A percentile compares a stretch with the other conserved stretches of the same genome.
Conservation (phyloP, 148 eudicot genomes). For the Arctostaphylos glauca region DNA sequence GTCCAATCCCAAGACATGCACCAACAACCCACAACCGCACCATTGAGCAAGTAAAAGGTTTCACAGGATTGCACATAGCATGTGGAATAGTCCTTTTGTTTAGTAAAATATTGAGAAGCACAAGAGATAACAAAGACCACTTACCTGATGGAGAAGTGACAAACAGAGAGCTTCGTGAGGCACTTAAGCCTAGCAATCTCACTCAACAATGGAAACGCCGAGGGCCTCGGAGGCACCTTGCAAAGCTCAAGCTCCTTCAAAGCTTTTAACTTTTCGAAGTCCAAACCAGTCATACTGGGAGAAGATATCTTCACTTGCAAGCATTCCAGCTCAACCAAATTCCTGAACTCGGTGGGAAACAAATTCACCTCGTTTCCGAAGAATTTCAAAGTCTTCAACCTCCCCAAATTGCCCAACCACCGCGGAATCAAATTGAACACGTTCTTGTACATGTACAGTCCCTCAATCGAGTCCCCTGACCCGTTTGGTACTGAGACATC, state of each 20-base stretch:
- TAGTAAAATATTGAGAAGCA: background rate
- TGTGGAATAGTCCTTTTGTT: too few relatives aligned
- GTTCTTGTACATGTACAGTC: conserved; percentile 62
- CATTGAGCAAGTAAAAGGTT: background rate
- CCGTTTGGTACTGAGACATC: conserved; percentile 46
- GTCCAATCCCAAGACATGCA: too few relatives aligned
- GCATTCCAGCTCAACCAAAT: conserved; percentile 55
- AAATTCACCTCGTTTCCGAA: conserved; percentile 79
- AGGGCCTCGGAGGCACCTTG: conserved; percentile 42
- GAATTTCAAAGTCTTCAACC: conserved; percentile 66
- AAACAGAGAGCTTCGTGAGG: conserved; percentile 71
- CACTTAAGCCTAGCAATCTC: conserved; percentile 65
- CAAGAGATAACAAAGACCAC: background rate
- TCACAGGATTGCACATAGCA: background rate
- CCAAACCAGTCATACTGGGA: conserved; percentile 54
- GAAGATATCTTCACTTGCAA: conserved; percentile 70
- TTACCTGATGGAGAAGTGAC: conserved; percentile 86
- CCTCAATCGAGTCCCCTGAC: conserved; percentile 26
- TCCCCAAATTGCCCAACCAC: conserved; percentile 45
- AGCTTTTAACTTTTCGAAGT: conserved; percentile 46
- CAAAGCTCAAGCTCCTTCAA: conserved; percentile 82
- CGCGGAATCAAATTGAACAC: conserved; percentile 70
- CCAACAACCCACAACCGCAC: background rate
- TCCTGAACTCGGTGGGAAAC: conserved; percentile 59
- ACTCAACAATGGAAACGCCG: conserved; percentile 52